Percentiles rank a stretch among this genome's conserved stretches.
phyloP scores from a whole-genome alignment of 2,329 filamentous ascomycete genomes.

The Cladorrhinum sp. region DNA sequence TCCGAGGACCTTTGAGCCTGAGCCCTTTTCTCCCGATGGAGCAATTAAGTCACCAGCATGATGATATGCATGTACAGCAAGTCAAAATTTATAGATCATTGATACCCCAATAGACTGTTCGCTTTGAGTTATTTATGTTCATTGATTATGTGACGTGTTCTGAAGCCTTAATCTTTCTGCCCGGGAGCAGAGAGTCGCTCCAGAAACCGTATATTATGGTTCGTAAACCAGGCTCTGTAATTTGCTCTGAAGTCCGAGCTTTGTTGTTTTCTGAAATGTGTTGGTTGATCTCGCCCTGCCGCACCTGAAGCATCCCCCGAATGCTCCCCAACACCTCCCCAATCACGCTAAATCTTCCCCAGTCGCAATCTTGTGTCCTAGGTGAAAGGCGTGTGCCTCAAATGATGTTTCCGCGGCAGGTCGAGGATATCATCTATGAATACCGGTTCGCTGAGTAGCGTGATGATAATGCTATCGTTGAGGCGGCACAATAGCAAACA shows the following conservation, averaged over 20 bases:
- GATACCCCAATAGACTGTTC: neutral
- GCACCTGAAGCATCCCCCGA: neutral
- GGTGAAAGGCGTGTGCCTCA: neutral
- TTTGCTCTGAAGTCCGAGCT: no score
- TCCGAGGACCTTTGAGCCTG: conserved; percentile 53
- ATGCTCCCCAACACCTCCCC: neutral
- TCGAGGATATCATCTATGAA: neutral
- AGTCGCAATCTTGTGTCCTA: neutral
- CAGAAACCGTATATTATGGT: no score
- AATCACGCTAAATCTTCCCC: neutral
- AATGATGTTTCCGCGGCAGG: neutral
- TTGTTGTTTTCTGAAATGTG: no score
- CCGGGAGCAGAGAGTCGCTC: neutral
- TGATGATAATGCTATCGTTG: neutral
- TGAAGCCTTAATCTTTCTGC: neutral
- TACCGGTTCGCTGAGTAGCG: neutral
- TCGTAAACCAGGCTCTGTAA: no score
- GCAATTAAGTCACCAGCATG: conserved; percentile 42
- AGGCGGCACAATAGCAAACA: neutral
- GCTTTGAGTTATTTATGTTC: neutral
- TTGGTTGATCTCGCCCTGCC: neutral
- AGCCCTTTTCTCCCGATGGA: conserved; percentile 38
- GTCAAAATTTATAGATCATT: neutral
- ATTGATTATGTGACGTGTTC: neutral
- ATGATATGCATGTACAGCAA: conserved; percentile 15